Percentiles rank a stretch among this genome's conserved stretches.
These are phyloP conservation scores for Setomelanomma holmii DNA, from an alignment of 2,329 filamentous ascomycete species.

Conservation along the genomic window DNA sequence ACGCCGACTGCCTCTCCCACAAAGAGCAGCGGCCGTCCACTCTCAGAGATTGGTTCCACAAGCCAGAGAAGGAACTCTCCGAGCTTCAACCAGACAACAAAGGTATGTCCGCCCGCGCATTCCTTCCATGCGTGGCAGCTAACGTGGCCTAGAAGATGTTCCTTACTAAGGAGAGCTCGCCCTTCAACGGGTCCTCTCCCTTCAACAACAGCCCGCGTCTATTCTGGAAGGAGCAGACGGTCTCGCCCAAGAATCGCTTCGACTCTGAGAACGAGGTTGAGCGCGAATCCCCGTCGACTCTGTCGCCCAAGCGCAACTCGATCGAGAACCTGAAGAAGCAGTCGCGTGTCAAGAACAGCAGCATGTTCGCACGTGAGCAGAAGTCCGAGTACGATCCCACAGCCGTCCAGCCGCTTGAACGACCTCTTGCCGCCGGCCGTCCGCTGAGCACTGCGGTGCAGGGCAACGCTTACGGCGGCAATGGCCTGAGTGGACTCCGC, in stretches of 20 bases:
- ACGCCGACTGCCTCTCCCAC: slow-evolving; percentile 66
- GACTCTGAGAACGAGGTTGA: slow-evolving; percentile 71
- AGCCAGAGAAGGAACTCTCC: slow-evolving; percentile 91
- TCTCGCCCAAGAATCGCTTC: slow-evolving; percentile 66
- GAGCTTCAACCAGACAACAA: slow-evolving; percentile 79
- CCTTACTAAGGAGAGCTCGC: slow-evolving; percentile 76
- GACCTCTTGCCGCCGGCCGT: slow-evolving; percentile 73
- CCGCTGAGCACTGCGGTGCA: slow-evolving; percentile 68
- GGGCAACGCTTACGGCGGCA: slow-evolving; percentile 71
- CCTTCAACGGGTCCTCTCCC: slow-evolving; percentile 80
- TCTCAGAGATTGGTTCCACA: slow-evolving; percentile 87
- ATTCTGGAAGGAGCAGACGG: slow-evolving; percentile 84
- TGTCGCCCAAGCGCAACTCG: slow-evolving; percentile 80
- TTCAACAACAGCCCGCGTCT: slow-evolving; percentile 76
- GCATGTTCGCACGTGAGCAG: slow-evolving; percentile 91
- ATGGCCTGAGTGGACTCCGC: slow-evolving; percentile 58
- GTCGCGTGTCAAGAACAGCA: slow-evolving; percentile 97
- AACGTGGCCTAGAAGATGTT: slow-evolving; percentile 66
- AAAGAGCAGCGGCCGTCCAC: slow-evolving; percentile 68
- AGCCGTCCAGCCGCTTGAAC: slow-evolving; percentile 77
- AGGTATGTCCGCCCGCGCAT: slow-evolving; percentile 60
- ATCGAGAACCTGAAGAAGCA: slow-evolving; percentile 95
- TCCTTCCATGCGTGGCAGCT: slow-evolving; percentile 21
- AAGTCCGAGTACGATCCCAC: slow-evolving; percentile 92
- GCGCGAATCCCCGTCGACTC: slow-evolving; percentile 64